phyloP scores from a whole-genome alignment of 148 eudicot species.

The Mesembryanthemum crystallinum region DNA sequence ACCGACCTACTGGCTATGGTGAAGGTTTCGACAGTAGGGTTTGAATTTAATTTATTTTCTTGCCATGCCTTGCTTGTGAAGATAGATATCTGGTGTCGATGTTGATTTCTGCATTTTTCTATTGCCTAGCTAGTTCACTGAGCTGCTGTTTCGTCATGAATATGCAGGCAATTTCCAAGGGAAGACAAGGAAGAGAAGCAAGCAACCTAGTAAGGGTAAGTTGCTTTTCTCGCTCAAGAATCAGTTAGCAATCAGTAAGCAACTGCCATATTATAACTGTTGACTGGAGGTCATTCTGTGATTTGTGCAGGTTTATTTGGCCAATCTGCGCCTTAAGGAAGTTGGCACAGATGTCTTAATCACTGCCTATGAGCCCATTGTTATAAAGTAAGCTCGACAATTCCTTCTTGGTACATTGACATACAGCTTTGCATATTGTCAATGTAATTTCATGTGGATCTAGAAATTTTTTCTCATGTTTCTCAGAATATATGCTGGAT shows the following conservation, averaged over 20 bases:
- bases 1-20: not conserved
- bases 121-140: not conserved
- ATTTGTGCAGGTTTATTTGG: slow-evolving; percentile 69
- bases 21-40: not conserved
- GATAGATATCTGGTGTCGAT: not conserved
- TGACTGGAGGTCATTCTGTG: slow-evolving; percentile 8
- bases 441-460: not conserved
- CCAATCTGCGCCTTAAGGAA: slow-evolving; percentile 86
- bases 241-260: not conserved
- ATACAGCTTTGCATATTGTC: not conserved
- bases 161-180: slow-evolving; percentile 85
- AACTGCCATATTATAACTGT: not conserved
- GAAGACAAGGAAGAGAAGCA: slow-evolving; percentile 96
- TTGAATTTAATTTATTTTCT: not conserved
- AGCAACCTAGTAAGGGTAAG: slow-evolving; percentile 71
- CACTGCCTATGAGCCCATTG: slow-evolving; percentile 78
- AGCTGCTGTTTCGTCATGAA: slow-evolving; percentile 4
- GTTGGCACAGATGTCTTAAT: slow-evolving; percentile 80
- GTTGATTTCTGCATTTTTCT: not conserved
- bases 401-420: not conserved
- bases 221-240: not conserved
- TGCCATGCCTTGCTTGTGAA: not conserved
- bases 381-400: slow-evolving; percentile 60
- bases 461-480: not conserved
- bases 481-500: not conserved